phyloP scores from a whole-genome alignment of 2,329 filamentous ascomycete genomes.

The Colletotrichum sp. region DNA sequence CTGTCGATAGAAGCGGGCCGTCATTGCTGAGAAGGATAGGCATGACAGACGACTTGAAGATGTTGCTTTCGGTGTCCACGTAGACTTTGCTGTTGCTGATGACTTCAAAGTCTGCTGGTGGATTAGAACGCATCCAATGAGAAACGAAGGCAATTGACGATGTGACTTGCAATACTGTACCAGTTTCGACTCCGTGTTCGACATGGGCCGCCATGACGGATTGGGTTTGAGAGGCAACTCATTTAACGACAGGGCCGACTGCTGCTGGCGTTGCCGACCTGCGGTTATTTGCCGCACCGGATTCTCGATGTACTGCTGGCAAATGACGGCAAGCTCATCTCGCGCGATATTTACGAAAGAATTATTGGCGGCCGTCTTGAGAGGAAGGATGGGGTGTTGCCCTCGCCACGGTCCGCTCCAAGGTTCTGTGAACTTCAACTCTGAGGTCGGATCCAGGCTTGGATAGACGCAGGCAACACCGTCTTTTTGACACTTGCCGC shows the following conservation, averaged over 20 bases:
- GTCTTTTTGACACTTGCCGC: neutral
- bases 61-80: neutral
- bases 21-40: neutral
- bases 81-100: neutral
- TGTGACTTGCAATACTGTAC: constrained; percentile 1
- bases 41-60: neutral
- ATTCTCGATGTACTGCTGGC: neutral
- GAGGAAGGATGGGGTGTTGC: neutral
- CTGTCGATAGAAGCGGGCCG: neutral
- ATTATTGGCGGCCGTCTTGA: neutral
- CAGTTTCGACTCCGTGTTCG: neutral
- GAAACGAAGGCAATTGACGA: neutral
- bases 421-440: neutral
- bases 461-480: neutral
- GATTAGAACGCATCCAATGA: neutral
- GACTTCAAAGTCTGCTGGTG: neutral
- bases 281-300: neutral
- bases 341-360: neutral
- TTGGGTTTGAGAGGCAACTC: neutral
- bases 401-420: neutral
- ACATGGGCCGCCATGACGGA: neutral
- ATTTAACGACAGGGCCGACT: neutral
- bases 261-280: neutral
- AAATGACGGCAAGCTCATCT: neutral
- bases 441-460: neutral